These are phyloP conservation scores for Penicillium herquei DNA, from an alignment of 495 filamentous ascomycete species.

Conservation along the genomic window DNA sequence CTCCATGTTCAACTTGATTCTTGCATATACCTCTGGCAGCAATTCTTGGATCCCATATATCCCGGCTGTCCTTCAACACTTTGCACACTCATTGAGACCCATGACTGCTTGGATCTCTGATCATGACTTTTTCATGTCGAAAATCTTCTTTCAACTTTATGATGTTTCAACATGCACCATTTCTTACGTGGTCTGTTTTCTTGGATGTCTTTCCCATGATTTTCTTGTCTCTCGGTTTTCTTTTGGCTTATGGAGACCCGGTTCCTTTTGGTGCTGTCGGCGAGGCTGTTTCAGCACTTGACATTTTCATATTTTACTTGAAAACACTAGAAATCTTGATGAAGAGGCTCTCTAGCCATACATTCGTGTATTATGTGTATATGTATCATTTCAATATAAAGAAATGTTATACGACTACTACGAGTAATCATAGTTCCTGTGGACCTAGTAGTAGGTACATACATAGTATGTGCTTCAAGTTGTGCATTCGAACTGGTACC, in stretches of 20 bases:
- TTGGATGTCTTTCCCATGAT: constrained; percentile 11
- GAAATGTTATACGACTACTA: not conserved
- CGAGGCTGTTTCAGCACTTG: constrained; percentile 37
- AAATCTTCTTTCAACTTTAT: not conserved
- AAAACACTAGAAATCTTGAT: constrained; percentile 17
- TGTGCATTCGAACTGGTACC: too few relatives aligned
- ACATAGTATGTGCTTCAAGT: too few relatives aligned
- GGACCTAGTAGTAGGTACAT: too few relatives aligned
- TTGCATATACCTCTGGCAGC: constrained; percentile 14
- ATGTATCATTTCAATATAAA: constrained; percentile 8
- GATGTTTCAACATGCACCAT: constrained; percentile 1
- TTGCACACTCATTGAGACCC: constrained; percentile 5
- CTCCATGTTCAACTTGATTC: constrained; percentile 4
- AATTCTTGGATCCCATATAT: not conserved
- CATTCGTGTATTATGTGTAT: constrained; percentile 7
- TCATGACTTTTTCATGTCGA: constrained; percentile 11
- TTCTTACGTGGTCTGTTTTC: constrained; percentile 1
- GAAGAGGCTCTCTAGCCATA: not conserved
- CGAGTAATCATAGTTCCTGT: too few relatives aligned
- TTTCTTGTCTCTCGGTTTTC: constrained; percentile 9
- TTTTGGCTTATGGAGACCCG: constrained; percentile 6
- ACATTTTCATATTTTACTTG: constrained; percentile 12
- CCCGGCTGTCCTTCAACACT: not conserved
- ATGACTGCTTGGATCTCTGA: not conserved
- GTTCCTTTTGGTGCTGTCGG: constrained; percentile 17